Evolutionary conservation across 805 yeast genomes (phyloP), one percentile per base, ranked within the genome.

Genomic region (Candida namnaoensis): DNA sequence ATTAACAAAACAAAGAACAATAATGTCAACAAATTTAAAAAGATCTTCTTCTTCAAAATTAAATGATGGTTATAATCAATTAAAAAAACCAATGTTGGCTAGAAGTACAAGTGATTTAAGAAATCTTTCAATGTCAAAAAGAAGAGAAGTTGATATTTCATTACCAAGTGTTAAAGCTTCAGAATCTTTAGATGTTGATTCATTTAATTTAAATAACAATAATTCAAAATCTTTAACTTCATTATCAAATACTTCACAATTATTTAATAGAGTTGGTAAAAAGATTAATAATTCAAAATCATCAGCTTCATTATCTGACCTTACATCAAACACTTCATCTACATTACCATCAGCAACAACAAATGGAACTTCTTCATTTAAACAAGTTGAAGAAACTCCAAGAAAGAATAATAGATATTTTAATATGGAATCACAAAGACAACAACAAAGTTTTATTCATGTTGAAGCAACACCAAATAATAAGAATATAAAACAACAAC

Each of bases 331-430:
- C 3, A 3, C 19, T 3, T 19, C 19, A 19, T 19, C 19, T 19
- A 19, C 19, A 19, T 19, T 19, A 19, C 19, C 19, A 19, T 19
- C 19, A 19, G 19, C 3, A 19, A 19, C 19, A 19, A 19, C 27
- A 41, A 39, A 23, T 19, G 14, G n/a, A 43, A 36, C 39, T 4
- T 41, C 43, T 19, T 45, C 57, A 3, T 43, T 51, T n/a, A 46
- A 53, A 3, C 60, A 56, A 38, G 58, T 56, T 12, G 53, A 49
- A n/a, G 57, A 47, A 3, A 56, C 60, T 1, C 60, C 60, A 27
- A 43, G 50, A 40, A 56, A 56, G 42, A 47, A 49, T 19, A 42
- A 44, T 5, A 52, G 28, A 26, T 8, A 7, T 26, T 26, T 26
- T 7, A 26, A 8, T 26, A 26, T 26, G 28, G 28, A 26, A 2